Evolutionary conservation across 768 basidiomycete genomes (phyloP).

Genomic region (Collybia mongolica): DNA sequence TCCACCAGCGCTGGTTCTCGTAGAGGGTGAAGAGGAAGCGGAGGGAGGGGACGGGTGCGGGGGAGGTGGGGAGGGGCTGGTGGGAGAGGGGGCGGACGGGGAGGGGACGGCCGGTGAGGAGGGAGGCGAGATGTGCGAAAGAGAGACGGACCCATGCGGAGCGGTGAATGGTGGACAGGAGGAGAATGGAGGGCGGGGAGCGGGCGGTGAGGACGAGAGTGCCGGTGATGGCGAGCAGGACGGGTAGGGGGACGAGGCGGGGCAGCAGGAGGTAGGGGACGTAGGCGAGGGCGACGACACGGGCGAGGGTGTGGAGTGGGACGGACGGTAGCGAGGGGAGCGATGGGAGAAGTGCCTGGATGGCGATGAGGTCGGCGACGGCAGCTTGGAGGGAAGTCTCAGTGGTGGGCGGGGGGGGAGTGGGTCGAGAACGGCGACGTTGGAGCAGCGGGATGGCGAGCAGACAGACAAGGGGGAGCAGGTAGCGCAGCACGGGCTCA

Average conservation of each 20-base stretch:
- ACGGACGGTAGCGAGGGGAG: conserved; percentile 24
- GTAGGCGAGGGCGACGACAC: conserved; percentile 55
- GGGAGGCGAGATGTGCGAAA: conserved; percentile 48
- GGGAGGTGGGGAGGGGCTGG: conserved; percentile 27
- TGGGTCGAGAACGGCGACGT: conserved; percentile 9
- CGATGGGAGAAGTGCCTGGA: conserved; percentile 58
- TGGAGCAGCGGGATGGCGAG: neutral
- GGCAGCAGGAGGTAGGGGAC: conserved; percentile 68
- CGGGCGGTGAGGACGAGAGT: conserved; percentile 59
- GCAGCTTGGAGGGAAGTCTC: conserved; percentile 53
- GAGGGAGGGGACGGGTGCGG: conserved; percentile 40
- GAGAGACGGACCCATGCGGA: conserved; percentile 71
- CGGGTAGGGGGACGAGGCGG: conserved; percentile 56
- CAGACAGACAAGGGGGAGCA: conserved; percentile 10
- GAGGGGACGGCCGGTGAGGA: conserved; percentile 55
- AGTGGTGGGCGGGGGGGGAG: conserved; percentile 38
- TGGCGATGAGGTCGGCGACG: conserved; percentile 63
- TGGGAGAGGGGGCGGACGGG: conserved; percentile 37
- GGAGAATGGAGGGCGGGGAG: conserved; percentile 63
- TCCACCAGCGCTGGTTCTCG: conserved; percentile 98
- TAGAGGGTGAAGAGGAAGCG: conserved; percentile 88
- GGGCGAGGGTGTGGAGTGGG: conserved; percentile 40
- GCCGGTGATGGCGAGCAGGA: conserved; percentile 59
- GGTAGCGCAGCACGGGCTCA: conserved; percentile 43
- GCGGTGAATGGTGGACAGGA: conserved; percentile 55